A percentile compares a stretch with the other conserved stretches of the same genome.
Evolutionary conservation across 371 early-diverging fungal species (phyloP).

Genomic region (Entomophthora muscae): DNA sequence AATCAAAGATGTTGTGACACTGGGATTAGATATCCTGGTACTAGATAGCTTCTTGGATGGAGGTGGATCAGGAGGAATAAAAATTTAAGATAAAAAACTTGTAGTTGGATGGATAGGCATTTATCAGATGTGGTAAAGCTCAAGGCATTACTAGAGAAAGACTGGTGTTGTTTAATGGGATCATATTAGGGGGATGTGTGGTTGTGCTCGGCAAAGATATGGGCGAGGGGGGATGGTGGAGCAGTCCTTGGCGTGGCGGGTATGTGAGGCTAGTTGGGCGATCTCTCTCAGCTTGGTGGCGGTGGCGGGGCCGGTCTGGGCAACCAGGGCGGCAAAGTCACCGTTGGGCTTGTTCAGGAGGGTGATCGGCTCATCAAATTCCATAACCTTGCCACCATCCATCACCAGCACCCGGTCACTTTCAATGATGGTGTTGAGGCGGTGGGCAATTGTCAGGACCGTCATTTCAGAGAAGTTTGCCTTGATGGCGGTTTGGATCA

Average conservation of each 20-base stretch:
- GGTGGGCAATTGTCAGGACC: constrained; percentile 63
- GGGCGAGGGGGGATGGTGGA: not conserved
- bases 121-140: too few species aligned
- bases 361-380: constrained; percentile 50
- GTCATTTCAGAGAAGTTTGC: constrained; percentile 65
- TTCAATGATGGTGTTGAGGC: constrained; percentile 59
- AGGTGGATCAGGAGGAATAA: too few species aligned
- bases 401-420: constrained; percentile 72
- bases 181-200: too few species aligned
- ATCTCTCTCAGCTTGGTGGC: constrained; percentile 18
- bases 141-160: too few species aligned
- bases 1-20: too few species aligned
- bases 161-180: too few species aligned
- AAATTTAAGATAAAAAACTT: too few species aligned
- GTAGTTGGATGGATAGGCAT: too few species aligned
- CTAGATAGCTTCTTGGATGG: too few species aligned
- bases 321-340: constrained; percentile 30
- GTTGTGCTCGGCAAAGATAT: too few species aligned
- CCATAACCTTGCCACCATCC: constrained; percentile 53
- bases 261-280: constrained; percentile 12
- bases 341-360: constrained; percentile 29
- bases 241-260: not conserved
- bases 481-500: constrained; percentile 64
- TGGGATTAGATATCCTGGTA: too few species aligned
- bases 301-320: constrained; percentile 18